Evolutionary conservation across 371 early-diverging fungal species (phyloP).

Genomic region (Smittium culicis): DNA sequence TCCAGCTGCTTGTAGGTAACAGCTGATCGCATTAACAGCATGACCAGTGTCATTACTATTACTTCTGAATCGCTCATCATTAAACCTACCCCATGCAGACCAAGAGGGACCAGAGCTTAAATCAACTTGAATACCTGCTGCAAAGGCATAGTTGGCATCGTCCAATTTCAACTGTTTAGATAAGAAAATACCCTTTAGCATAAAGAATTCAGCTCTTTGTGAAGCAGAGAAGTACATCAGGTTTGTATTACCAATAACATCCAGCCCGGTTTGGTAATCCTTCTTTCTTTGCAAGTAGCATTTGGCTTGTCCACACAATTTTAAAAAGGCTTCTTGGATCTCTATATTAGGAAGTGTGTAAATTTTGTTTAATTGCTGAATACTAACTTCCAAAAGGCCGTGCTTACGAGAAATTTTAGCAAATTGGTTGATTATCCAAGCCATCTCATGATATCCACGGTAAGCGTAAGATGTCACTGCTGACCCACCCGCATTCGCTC

Average conservation of each 20-base stretch:
- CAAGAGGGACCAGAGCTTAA: constrained; percentile 79
- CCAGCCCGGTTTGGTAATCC: constrained; percentile 84
- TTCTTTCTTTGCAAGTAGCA: constrained; percentile 77
- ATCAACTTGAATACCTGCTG: constrained; percentile 88
- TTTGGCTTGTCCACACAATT: constrained; percentile 96
- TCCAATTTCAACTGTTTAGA: constrained; percentile 69
- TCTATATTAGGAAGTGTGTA: constrained; percentile 99
- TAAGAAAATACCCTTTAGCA: constrained; percentile 87
- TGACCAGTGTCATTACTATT: constrained; percentile 66
- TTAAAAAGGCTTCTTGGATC: constrained; percentile 95
- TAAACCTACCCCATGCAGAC: constrained; percentile 96
- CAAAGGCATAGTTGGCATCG: constrained; percentile 87
- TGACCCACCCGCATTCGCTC: constrained; percentile 30
- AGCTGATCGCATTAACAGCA: constrained; percentile 86
- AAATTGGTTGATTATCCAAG: constrained; percentile 99
- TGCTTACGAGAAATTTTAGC: constrained; percentile 96
- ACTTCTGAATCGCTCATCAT: constrained; percentile 72
- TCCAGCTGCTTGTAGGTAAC: constrained; percentile 91
- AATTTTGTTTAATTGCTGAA: constrained; percentile 82
- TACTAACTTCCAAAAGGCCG: constrained; percentile 85
- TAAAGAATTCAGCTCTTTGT: constrained; percentile 97
- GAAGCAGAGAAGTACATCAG: constrained; percentile 80
- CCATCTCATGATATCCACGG: constrained; percentile 97
- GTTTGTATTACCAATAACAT: constrained; percentile 97
- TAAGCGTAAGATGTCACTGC: constrained; percentile 76